Evolutionary conservation across 805 yeast genomes (phyloP), one percentile per base, ranked within the genome.

Genomic region (Cyberlindnera japonica): DNA sequence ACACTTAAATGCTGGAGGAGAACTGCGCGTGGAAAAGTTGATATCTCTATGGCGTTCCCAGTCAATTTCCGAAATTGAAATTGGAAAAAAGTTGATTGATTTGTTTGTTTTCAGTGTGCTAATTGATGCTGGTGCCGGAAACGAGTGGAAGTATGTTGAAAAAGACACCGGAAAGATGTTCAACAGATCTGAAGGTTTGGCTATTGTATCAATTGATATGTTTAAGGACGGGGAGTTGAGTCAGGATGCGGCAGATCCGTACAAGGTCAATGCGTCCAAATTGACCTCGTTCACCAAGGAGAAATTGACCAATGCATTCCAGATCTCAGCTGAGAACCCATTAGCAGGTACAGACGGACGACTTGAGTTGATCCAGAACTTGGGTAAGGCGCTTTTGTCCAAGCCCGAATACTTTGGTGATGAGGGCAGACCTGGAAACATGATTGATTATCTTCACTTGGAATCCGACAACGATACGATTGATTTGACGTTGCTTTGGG

Each of bases 81-180:
- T 73, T 20, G 74, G 81, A 25, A 71, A 68, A 49, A 70, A 75
- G 32, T 58, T 79, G 28, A 64, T 79, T 39, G 85, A 79, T 56
- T 60, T 79, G 40, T 74, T 79, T 48, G 69, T 78, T 4, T 72
- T 79, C 24, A 75, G 82, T 43, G 86, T 79, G 4, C 57, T 79
- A 33, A 62, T 79, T 19, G 86, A 79, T 57, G 85, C 85, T 5
- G 86, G 86, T 17, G 84, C 85, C 0, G 86, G 85, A 15, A 72
- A 75, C 39, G 51, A 49, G 9, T 79, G 86, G 86, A 57, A 52
- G 30, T 79, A 65, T 50, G 50, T 44, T 3, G 81, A 77, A 44
- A 43, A 51, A 2, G 60, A 43, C 1, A 52, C 65, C 2, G 61
- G 58, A 6, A 53, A 48, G 8, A 62, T 58, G 9, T 54, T 57